These are phyloP conservation scores for Hypoxylon sp. DNA, from an alignment of 2,329 filamentous ascomycete genomes.

Conservation along the genomic window DNA sequence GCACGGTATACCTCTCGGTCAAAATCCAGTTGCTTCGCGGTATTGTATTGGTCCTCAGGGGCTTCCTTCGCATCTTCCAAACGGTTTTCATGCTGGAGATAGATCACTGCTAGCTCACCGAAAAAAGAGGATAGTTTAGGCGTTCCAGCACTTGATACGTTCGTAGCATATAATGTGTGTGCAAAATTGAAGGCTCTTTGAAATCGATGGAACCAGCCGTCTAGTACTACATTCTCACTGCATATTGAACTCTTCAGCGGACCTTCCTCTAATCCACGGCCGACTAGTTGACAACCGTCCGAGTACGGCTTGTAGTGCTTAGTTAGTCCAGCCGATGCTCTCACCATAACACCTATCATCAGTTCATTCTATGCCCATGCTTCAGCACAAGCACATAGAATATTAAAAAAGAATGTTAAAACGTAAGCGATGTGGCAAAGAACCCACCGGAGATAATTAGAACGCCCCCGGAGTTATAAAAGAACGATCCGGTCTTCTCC, in stretches of 20 bases:
- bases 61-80: conserved; percentile 48
- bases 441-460: not conserved
- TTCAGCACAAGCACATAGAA: no score
- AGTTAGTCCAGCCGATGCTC: not conserved
- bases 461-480: not conserved
- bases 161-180: no score
- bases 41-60: conserved; percentile 48
- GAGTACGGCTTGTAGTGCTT: not conserved
- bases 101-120: conserved; percentile 52
- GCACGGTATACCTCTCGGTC: conserved; percentile 48
- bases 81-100: conserved; percentile 47
- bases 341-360: not conserved
- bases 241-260: no score
- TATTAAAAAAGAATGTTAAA: no score
- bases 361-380: not conserved
- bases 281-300: not conserved
- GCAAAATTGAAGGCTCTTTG: no score
- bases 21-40: conserved; percentile 43
- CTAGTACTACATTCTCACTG: no score
- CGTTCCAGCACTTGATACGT: no score
- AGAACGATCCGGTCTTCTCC: not conserved
- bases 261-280: not conserved
- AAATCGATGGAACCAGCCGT: no score
- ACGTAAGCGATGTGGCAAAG: no score
- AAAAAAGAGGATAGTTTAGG: not conserved